Evolutionary conservation across 495 filamentous ascomycete genomes (phyloP), one percentile per base, ranked within the genome.

Genomic region (Hyaloscypha hepaticicola): DNA sequence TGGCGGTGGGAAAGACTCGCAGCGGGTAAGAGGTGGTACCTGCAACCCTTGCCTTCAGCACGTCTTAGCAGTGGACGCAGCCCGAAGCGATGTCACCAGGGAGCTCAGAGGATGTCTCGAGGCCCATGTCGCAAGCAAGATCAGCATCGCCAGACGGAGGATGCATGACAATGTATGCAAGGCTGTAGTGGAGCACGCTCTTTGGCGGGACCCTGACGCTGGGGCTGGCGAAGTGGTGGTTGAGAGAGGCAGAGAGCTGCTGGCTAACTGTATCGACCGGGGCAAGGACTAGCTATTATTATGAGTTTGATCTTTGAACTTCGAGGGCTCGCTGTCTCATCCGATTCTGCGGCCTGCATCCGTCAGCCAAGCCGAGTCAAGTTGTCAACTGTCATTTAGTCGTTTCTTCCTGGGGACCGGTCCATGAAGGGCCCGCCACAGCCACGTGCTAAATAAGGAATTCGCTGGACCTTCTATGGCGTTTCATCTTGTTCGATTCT

Each of bases 91-190:
- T 61, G 38, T 38, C 41, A 38, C 56, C 51, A 66, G 34, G 60
- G 55, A 51, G 41, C 34, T 66, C 64, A 41, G 64, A 70, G 67
- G 56, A 52, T 61, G 61, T 70, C 56, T 67, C 60, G 63, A 66
- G 8, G 33, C 57, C 63, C 63, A 70, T 67, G 68, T 58, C 41
- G 41, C 34, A 33, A 27, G 26, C 68, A 61, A 58, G 64, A 70
- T 70, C 68, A 67, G 57, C 68, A 60, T 22, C 50, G 52, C 56
- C 57, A 61, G 58, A 51, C 55, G 49, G 31, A 52, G 28, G 50
- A 58, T 58, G 61, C 61, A 66, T 69, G 59, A 66, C 55, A 66
- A 59, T 66, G 63, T 66, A 58, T 66, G 63, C 67, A 69, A 52
- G 67, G 67, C 64, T 66, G 63, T 69, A 41, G 63, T 59, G 59